Percentiles rank a stretch among this genome's conserved stretches.
These are phyloP conservation scores for Xylaria sp. DNA, from an alignment of 2,329 filamentous ascomycete genomes.

Conservation along the genomic window DNA sequence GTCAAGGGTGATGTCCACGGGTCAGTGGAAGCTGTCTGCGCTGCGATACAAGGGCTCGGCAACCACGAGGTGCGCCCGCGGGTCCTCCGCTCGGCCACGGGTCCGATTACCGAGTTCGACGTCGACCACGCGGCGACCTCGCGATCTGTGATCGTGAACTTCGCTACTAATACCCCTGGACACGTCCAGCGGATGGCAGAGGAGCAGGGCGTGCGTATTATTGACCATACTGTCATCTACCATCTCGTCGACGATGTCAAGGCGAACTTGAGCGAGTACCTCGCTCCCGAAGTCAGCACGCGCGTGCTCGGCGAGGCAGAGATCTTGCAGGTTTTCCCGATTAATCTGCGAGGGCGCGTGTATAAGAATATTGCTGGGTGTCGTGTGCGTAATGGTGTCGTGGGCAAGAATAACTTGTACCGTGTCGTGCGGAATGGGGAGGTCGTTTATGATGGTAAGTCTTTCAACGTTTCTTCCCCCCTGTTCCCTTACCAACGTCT, in stretches of 20 bases:
- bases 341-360: conserved; percentile 74
- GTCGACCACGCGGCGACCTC: conserved; percentile 84
- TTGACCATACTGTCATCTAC: conserved; percentile 89
- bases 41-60: conserved; percentile 77
- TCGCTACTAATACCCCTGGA: conserved; percentile 75
- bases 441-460: conserved; percentile 81
- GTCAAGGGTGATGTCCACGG: conserved; percentile 93
- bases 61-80: conserved; percentile 82
- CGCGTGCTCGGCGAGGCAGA: conserved; percentile 88
- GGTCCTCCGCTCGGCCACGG: conserved; percentile 78
- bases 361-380: conserved; percentile 84
- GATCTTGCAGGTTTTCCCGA: conserved; percentile 80
- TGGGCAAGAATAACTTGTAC: conserved; percentile 68
- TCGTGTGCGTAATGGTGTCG: conserved; percentile 79
- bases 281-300: conserved; percentile 69
- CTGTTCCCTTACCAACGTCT: no score
- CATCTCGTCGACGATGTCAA: conserved; percentile 76
- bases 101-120: conserved; percentile 82
- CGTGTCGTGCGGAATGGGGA: conserved; percentile 74
- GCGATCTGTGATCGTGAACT: conserved; percentile 78
- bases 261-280: conserved; percentile 68
- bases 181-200: conserved; percentile 74
- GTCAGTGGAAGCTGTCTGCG: conserved; percentile 87
- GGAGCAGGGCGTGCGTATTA: conserved; percentile 72
- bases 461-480: no score